Percentiles rank a stretch among this genome's conserved stretches.
Evolutionary conservation across 2,329 filamentous ascomycete genomes (phyloP).

Genomic region (Talaromyces marneffei): DNA sequence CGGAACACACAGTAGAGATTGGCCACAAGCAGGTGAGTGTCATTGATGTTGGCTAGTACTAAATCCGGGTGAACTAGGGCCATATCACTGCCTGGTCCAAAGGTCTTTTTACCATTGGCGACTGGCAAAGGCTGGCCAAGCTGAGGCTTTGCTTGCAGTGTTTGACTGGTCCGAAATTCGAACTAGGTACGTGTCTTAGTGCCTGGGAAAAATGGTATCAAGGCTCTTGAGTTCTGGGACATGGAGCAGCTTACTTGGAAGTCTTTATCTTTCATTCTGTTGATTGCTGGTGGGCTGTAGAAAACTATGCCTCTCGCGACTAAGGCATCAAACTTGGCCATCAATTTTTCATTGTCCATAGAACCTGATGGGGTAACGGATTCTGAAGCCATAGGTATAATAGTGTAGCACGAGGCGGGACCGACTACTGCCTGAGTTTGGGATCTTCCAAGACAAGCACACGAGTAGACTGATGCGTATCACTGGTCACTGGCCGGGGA

Average conservation of each 20-base stretch:
- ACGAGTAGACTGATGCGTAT: neutral
- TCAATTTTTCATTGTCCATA: neutral
- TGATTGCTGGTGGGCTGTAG: neutral
- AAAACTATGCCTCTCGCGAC: neutral
- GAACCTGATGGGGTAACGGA: neutral
- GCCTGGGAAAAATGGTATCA: neutral
- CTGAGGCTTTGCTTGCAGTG: neutral
- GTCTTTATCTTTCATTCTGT: neutral
- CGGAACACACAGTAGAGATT: conserved; percentile 48
- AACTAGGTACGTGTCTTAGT: neutral
- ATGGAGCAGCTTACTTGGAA: neutral
- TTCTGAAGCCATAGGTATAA: neutral
- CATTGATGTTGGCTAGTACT: conserved; percentile 36
- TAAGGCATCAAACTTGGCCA: neutral
- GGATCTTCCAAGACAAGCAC: neutral
- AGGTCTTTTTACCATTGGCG: neutral
- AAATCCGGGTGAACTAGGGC: conserved; percentile 41
- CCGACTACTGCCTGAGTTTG: neutral
- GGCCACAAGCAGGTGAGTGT: conserved; percentile 42
- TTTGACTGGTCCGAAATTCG: neutral
- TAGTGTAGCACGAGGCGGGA: neutral
- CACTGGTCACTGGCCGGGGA: no score
- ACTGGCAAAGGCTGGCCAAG: neutral
- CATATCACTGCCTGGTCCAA: conserved; percentile 28
- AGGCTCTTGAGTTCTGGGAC: neutral